phyloP scores from a whole-genome alignment of 2,329 filamentous ascomycete species.

The Aspergillus sp. region DNA sequence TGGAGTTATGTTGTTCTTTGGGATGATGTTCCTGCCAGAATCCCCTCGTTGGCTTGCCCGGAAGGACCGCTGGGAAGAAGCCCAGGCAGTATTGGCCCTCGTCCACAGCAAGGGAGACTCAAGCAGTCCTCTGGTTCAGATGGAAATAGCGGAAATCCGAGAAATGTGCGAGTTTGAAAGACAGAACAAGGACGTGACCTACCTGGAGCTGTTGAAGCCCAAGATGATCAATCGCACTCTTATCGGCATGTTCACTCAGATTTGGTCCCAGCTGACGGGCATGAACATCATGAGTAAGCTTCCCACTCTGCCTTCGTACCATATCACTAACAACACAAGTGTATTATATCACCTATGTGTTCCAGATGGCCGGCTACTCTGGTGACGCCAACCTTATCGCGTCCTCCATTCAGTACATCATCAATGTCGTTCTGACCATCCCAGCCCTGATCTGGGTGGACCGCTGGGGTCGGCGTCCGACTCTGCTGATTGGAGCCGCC shows the following conservation, averaged over 20 bases:
- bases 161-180: conserved; percentile 72
- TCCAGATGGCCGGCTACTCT: conserved; percentile 66
- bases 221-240: conserved; percentile 70
- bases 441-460: conserved; percentile 76
- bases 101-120: conserved; percentile 65
- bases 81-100: conserved; percentile 48
- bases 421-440: conserved; percentile 76
- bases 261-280: conserved; percentile 73
- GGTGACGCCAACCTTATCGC: conserved; percentile 60
- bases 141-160: conserved; percentile 71
- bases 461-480: conserved; percentile 68
- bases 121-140: conserved; percentile 62
- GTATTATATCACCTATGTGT: conserved; percentile 66
- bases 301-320: not conserved
- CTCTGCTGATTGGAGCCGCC: conserved; percentile 62
- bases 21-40: conserved; percentile 53
- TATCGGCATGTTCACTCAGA: conserved; percentile 70
- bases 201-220: conserved; percentile 69
- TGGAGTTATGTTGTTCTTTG: conserved; percentile 55
- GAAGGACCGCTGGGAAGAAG: conserved; percentile 58
- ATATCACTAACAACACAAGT: conserved; percentile 24
- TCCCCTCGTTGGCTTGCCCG: conserved; percentile 63
- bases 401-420: conserved; percentile 70
- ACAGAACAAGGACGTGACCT: conserved; percentile 66
- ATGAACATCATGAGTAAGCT: conserved; percentile 66